phyloP scores from a whole-genome alignment of 202 grass and related monocot genomes.

The Panicum hallii region DNA sequence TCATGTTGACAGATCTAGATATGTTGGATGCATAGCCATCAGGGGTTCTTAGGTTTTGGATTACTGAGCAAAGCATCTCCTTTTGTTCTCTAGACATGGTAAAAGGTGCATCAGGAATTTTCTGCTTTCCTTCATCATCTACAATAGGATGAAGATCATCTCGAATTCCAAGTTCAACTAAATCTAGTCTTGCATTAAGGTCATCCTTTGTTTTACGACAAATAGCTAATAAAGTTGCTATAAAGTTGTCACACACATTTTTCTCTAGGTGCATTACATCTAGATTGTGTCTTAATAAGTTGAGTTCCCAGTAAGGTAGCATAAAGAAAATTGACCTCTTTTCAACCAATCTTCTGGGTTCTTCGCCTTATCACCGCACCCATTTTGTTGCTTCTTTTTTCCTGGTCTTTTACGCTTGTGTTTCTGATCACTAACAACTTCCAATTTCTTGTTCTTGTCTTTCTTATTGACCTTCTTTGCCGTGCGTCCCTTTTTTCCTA shows the following conservation, averaged over 20 bases:
- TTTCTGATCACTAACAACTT: neutral
- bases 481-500: too few relatives aligned
- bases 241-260: constrained; percentile 48
- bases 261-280: constrained; percentile 55
- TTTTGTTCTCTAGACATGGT: constrained; percentile 27
- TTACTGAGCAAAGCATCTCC: constrained; percentile 30
- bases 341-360: constrained; percentile 5
- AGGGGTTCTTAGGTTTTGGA: constrained; percentile 16
- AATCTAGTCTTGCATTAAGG: constrained; percentile 18
- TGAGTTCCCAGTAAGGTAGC: constrained; percentile 34
- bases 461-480: neutral
- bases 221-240: constrained; percentile 21
- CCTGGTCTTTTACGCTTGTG: neutral
- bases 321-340: constrained; percentile 44
- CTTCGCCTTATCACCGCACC: neutral
- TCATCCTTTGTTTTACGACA: constrained; percentile 27
- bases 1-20: constrained; percentile 36
- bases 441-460: too few relatives aligned
- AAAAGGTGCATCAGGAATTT: constrained; percentile 1
- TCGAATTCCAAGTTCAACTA: constrained; percentile 25
- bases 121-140: neutral
- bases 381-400: neutral
- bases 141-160: constrained; percentile 11
- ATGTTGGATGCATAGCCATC: neutral
- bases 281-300: constrained; percentile 43